These are phyloP conservation scores for Aspergillus sp. DNA, from an alignment of 2,329 filamentous ascomycete genomes.

Conservation along the genomic window DNA sequence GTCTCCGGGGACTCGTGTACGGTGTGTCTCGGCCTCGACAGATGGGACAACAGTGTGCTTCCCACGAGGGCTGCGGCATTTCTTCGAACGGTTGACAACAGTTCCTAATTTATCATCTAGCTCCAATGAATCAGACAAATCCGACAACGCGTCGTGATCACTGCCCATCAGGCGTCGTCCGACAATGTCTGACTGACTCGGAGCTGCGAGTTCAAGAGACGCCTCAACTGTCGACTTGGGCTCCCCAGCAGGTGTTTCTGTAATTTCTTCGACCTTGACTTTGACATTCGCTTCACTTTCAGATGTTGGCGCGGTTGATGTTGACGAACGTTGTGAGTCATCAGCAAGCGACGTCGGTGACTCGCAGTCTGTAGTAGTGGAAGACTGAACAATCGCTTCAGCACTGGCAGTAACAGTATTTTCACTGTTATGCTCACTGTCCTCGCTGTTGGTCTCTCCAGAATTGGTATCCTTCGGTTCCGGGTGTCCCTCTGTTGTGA, in stretches of 20 bases:
- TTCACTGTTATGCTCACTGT: conserved; percentile 2
- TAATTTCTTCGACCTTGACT: conserved; percentile 14
- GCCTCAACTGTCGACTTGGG: conserved; percentile 4
- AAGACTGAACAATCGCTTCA: conserved; percentile 5
- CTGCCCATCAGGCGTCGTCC: conserved; percentile 10
- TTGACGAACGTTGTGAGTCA: conserved; percentile 28
- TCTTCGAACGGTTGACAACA: conserved; percentile 12
- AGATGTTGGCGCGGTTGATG: conserved; percentile 35
- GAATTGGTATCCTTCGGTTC: conserved; percentile 4
- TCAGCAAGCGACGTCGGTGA: conserved; percentile 24
- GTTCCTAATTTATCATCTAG: conserved; percentile 21
- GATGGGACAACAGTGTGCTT: conserved; percentile 27
- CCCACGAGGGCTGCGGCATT: conserved; percentile 14
- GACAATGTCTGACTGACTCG: conserved; percentile 5
- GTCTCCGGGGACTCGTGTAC: conserved; percentile 62
- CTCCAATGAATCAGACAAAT: conserved; percentile 21
- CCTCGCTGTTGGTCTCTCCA: conserved; percentile 5
- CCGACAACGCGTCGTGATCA: conserved; percentile 18
- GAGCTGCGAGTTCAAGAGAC: conserved; percentile 6
- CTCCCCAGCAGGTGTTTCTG: conserved; percentile 7
- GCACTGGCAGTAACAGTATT: conserved; percentile 3
- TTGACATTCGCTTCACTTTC: conserved; percentile 19
- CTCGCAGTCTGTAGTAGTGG: conserved; percentile 16
- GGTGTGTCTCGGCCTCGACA: conserved; percentile 31
- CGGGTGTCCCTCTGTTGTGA: conserved; percentile 8